Conservation (phyloP, 139 green algal genomes). For the Deuterostichococcus epilithicus region DNA sequence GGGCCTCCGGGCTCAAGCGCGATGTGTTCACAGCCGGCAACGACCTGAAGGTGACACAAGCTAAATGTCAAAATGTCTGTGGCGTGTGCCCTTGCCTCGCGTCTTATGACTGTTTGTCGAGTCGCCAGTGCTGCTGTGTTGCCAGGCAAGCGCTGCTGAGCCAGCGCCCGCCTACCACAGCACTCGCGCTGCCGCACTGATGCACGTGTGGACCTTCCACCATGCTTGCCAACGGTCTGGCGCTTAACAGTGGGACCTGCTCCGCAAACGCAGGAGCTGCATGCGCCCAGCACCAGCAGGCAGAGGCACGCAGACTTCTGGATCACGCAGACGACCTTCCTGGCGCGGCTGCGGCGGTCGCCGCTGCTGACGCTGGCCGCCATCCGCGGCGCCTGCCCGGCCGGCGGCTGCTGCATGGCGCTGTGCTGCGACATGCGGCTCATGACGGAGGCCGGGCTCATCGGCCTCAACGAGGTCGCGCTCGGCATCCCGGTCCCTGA, state of each 20-base stretch:
- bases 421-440: constrained; percentile 86
- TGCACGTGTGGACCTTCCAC: too few species aligned
- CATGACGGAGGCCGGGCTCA: constrained; percentile 60
- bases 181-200: too few species aligned
- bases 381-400: constrained; percentile 86
- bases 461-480: constrained; percentile 79
- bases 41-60: constrained; percentile 34
- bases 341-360: constrained; percentile 57
- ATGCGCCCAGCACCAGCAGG: constrained; percentile 63
- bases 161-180: too few species aligned
- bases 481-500: constrained; percentile 85
- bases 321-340: constrained; percentile 68
- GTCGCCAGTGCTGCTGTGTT: too few species aligned
- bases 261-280: constrained; percentile 70
- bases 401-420: constrained; percentile 81
- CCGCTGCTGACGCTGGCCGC: constrained; percentile 77
- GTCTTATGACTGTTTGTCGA: too few species aligned
- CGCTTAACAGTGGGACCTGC: not conserved
- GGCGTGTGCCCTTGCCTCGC: not conserved
- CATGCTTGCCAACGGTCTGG: too few species aligned
- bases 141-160: too few species aligned
- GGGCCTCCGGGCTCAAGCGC: constrained; percentile 59
- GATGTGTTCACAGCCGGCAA: constrained; percentile 80
- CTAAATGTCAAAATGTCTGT: constrained; percentile 12
- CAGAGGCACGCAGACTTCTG: constrained; percentile 71